These are phyloP conservation scores for Hypoxylon rubiginosum DNA, from an alignment of 2,329 filamentous ascomycete genomes.

Conservation along the genomic window DNA sequence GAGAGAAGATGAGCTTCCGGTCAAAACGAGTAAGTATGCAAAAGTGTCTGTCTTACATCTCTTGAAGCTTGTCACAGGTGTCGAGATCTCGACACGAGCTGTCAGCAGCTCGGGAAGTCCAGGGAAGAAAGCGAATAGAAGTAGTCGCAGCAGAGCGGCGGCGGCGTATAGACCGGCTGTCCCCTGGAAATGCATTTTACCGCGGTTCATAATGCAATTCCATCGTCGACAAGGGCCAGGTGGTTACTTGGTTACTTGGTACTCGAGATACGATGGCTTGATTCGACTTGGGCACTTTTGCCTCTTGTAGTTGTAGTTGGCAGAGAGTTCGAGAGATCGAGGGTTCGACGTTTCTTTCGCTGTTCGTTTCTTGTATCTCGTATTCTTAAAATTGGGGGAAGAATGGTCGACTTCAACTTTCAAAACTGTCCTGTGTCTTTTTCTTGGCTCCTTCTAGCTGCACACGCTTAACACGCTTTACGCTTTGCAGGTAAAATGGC, in stretches of 20 bases:
- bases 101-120: conserved; percentile 86
- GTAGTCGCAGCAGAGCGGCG: conserved; percentile 82
- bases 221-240: conserved; percentile 46
- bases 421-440: conserved; percentile 30
- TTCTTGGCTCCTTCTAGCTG: conserved; percentile 35
- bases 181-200: conserved; percentile 56
- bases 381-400: conserved; percentile 19
- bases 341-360: conserved; percentile 3
- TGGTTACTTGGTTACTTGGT: no score
- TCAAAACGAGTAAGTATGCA: neutral
- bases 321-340: neutral
- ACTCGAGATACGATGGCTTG: neutral
- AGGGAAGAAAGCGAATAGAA: conserved; percentile 86
- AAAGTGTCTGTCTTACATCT: conserved; percentile 72
- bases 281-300: neutral
- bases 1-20: conserved; percentile 6
- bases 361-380: conserved; percentile 2
- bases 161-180: conserved; percentile 77
- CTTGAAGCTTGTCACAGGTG: conserved; percentile 98
- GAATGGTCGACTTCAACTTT: conserved; percentile 3
- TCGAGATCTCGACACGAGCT: conserved; percentile 94
- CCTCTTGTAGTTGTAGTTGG: no score
- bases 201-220: conserved; percentile 50
- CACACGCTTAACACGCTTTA: neutral
- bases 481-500: conserved; percentile 7